phyloP scores from a whole-genome alignment of 306 rosid species.

The Trifolium repens region DNA sequence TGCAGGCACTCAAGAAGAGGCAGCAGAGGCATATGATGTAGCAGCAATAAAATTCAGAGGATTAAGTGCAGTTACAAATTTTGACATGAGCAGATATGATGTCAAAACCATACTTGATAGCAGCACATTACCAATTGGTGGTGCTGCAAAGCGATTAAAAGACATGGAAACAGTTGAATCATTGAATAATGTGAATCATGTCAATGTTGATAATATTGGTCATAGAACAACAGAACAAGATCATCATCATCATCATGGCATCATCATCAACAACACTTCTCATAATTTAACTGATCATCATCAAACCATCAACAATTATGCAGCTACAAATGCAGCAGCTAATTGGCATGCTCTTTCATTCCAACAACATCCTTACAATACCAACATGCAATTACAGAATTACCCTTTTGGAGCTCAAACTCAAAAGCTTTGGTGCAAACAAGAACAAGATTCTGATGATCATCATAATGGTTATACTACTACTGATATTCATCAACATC shows the following conservation, averaged over 20 bases:
- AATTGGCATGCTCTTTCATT: constrained; percentile 70
- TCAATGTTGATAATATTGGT: background rate
- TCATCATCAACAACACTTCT: constrained; percentile 19
- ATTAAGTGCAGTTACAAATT: constrained; percentile 90
- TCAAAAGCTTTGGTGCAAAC: constrained; percentile 80
- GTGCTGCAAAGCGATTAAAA: constrained; percentile 77
- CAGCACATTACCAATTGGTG: constrained; percentile 77
- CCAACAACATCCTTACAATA: constrained; percentile 47
- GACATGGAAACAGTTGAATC: constrained; percentile 61
- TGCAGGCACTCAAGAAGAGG: constrained; percentile 88
- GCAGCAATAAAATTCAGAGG: constrained; percentile 95
- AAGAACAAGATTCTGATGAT: constrained; percentile 59
- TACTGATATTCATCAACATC: constrained; percentile 43
- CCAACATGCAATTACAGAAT: constrained; percentile 29
- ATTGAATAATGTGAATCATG: constrained; percentile 35
- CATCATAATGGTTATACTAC: constrained; percentile 19
- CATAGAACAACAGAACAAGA: constrained; percentile 42
- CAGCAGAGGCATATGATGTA: constrained; percentile 94
- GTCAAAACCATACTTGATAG: constrained; percentile 85
- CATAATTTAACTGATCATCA: constrained; percentile 42
- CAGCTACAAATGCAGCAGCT: background rate
- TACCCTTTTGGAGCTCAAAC: constrained; percentile 52
- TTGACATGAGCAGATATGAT: constrained; percentile 89
- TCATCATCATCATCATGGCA: constrained; percentile 3
- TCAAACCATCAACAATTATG: constrained; percentile 31